Evolutionary conservation across 768 basidiomycete genomes (phyloP).

Genomic region (Serendipita sp.): DNA sequence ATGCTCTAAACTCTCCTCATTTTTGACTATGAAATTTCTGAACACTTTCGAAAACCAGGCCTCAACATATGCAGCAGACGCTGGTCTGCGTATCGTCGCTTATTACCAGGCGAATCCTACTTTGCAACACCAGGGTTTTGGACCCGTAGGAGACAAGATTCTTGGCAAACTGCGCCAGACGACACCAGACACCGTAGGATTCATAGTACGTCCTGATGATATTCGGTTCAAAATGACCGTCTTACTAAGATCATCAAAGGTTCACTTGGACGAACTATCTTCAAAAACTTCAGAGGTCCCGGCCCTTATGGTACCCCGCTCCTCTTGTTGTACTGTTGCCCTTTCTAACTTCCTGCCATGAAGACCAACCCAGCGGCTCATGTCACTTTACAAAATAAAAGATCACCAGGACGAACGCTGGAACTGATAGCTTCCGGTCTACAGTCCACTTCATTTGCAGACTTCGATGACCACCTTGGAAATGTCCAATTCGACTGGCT

Average conservation of each 20-base stretch:
- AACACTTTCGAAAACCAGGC: slow-evolving; percentile 30
- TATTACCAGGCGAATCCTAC: slow-evolving; percentile 64
- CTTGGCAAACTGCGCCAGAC: slow-evolving; percentile 36
- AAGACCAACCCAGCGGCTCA: slow-evolving; percentile 33
- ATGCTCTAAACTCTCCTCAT: slow-evolving; percentile 15
- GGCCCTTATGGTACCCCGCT: slow-evolving; percentile 5
- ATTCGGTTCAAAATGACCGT: background rate
- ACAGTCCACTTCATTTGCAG: slow-evolving; percentile 47
- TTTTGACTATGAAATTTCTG: background rate
- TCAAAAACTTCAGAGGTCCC: slow-evolving; percentile 8
- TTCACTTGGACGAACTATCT: slow-evolving; percentile 15
- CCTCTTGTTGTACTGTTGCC: background rate
- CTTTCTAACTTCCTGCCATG: slow-evolving; percentile 14
- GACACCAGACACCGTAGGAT: slow-evolving; percentile 47
- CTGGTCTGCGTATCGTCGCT: slow-evolving; percentile 41
- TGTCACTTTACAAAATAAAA: slow-evolving; percentile 32
- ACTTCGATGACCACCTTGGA: slow-evolving; percentile 74
- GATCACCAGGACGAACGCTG: slow-evolving; percentile 33
- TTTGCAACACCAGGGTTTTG: slow-evolving; percentile 42
- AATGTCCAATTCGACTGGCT: slow-evolving; percentile 44
- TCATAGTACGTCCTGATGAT: slow-evolving; percentile 38
- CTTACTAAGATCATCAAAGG: background rate
- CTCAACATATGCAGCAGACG: slow-evolving; percentile 39
- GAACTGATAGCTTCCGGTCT: slow-evolving; percentile 33
- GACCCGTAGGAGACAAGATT: slow-evolving; percentile 50